A percentile compares a stretch with the other conserved stretches of the same genome.
These are phyloP conservation scores for Aspergillus flavus DNA, from an alignment of 2,329 filamentous ascomycete genomes.

Conservation along the genomic window DNA sequence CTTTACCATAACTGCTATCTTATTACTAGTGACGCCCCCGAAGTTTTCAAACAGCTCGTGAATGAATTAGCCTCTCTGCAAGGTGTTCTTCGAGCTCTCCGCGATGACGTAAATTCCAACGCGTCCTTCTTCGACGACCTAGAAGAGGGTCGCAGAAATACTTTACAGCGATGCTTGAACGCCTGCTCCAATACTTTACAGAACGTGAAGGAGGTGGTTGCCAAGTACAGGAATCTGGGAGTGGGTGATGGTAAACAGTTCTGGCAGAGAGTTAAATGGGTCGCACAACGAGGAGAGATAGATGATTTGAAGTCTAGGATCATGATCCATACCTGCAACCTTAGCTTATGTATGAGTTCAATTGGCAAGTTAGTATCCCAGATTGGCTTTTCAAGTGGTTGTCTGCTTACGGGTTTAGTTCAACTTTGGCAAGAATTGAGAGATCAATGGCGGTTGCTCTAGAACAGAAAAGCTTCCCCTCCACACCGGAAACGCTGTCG, in stretches of 20 bases:
- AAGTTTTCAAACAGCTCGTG: constrained; percentile 32
- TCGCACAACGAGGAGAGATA: constrained; percentile 28
- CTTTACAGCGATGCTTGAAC: constrained; percentile 27
- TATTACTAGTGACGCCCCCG: constrained; percentile 29
- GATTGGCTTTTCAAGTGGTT: background rate
- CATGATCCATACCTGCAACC: constrained; percentile 32
- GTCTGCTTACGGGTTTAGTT: constrained; percentile 18
- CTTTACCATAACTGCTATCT: constrained; percentile 31
- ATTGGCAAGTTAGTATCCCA: constrained; percentile 28
- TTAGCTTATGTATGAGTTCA: constrained; percentile 32
- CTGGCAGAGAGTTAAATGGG: constrained; percentile 34
- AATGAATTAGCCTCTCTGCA: constrained; percentile 32
- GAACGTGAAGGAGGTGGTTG: constrained; percentile 25
- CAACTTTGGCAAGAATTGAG: constrained; percentile 27
- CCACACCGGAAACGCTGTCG: background rate
- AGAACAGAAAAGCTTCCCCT: constrained; percentile 19
- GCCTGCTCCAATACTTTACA: constrained; percentile 28
- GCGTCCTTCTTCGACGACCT: constrained; percentile 26
- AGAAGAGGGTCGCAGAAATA: constrained; percentile 24
- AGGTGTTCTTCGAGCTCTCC: constrained; percentile 23
- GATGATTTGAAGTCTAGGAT: constrained; percentile 32
- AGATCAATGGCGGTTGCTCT: constrained; percentile 24
- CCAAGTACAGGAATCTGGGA: constrained; percentile 24
- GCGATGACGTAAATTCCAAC: constrained; percentile 29
- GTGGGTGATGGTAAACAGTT: constrained; percentile 26